These are phyloP conservation scores for Papilionanthe hybrid DNA, from an alignment of 116 monocot genomes.

Conservation along the genomic window DNA sequence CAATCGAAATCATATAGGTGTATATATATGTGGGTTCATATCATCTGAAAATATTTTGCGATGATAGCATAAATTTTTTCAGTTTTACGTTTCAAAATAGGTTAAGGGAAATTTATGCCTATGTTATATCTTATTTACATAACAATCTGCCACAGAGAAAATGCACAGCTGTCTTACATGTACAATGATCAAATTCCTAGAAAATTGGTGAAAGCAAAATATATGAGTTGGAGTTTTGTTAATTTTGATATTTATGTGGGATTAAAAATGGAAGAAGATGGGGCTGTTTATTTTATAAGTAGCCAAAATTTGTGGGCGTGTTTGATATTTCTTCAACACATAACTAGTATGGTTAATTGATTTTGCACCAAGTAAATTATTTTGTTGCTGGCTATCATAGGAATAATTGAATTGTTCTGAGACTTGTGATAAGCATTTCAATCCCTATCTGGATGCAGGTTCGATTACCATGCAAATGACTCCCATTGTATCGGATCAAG, in stretches of 20 bases:
- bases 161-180: too few relatives aligned
- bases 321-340: not conserved
- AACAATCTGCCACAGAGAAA: too few relatives aligned
- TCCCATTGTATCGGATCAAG: slow-evolving; percentile 24
- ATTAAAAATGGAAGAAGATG: too few relatives aligned
- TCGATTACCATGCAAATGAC: slow-evolving; percentile 59
- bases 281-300: not conserved
- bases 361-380: not conserved
- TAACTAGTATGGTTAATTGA: not conserved
- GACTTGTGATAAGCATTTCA: not conserved
- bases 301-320: not conserved
- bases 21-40: not conserved
- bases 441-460: slow-evolving; percentile 35
- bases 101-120: too few relatives aligned
- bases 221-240: too few relatives aligned
- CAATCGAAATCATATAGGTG: too few relatives aligned
- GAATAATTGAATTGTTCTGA: not conserved
- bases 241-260: too few relatives aligned
- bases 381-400: not conserved
- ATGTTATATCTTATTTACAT: too few relatives aligned
- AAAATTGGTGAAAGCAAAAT: too few relatives aligned
- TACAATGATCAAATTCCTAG: too few relatives aligned
- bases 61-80: not conserved
- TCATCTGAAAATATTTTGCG: not conserved
- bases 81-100: not conserved